Evolutionary conservation across 2,329 filamentous ascomycete genomes (phyloP), one percentile per base, ranked within the genome.

Genomic region (Ceratocystis albifundus): DNA sequence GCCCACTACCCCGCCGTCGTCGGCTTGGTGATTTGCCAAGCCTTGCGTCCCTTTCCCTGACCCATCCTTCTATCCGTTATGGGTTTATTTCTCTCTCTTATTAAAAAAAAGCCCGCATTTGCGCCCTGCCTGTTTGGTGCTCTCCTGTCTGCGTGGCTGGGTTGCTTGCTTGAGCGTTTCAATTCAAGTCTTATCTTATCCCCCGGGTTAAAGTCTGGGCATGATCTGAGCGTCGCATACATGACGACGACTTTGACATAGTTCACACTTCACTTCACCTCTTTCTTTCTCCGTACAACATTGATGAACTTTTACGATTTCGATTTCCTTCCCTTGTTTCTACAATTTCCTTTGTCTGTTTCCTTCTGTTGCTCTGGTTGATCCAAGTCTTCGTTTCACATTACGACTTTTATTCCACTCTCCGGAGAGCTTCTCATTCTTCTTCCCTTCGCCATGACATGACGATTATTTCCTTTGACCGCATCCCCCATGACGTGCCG

Each of bases 261-360:
- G 36, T 25, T 28, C 53, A 41, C 12, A n/a, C n/a, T n/a, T n/a
- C n/a, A n/a, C n/a, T n/a, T n/a, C n/a, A n/a, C n/a, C n/a, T n/a
- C n/a, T n/a, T 6, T 28, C 20, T 53, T 53, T 15, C 22, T 28
- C 22, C 22, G 3, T 53, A 28, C 30, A 28, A 30, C 55, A 20
- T n/a, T 59, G 55, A 59, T n/a, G 55, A 59, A 59, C 55, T 59
- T 59, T 59, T 59, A 59, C 28, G 55, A 59, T 36, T 10, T 59
- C 15, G 15, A 53, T 25, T 59, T 59, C 17, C 53, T 22, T 59
- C 32, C 53, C 12, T 59, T 59, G 3, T 17, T 17, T 25, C 17
- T 59, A 36, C 28, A 41, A 36, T 59, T 59, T 59, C 30, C 55
- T 59, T 59, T 59, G 55, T 59, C 28, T 28, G n/a, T 36, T 17